Conservation (phyloP, 768 basidiomycete genomes). For the Leucosporidium creatinivorum region DNA sequence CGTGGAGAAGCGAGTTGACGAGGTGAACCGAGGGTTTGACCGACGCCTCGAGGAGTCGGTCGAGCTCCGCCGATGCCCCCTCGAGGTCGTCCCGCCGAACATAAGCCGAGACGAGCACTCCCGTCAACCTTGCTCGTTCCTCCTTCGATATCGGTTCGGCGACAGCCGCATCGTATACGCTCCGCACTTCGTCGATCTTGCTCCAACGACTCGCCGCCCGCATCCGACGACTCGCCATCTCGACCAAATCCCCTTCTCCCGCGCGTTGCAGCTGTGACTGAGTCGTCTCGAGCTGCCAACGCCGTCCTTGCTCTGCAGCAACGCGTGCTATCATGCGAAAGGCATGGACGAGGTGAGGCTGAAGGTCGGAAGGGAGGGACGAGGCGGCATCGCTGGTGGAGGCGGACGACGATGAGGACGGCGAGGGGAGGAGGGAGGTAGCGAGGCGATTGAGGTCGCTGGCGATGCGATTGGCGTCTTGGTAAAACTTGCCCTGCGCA, state of each 20-base stretch:
- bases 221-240: background rate
- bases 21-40: constrained; percentile 15
- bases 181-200: background rate
- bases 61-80: constrained; percentile 16
- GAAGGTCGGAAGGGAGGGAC: background rate
- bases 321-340: constrained; percentile 9
- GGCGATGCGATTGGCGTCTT: constrained; percentile 10
- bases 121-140: constrained; percentile 15
- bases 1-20: constrained; percentile 33
- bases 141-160: background rate
- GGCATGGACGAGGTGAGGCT: background rate
- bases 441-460: constrained; percentile 4
- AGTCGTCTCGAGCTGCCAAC: too few species aligned
- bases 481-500: background rate
- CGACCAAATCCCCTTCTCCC: too few species aligned
- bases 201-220: background rate
- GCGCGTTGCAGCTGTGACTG: too few species aligned
- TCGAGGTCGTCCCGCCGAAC: constrained; percentile 32
- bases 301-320: constrained; percentile 11
- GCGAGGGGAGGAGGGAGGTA: too few species aligned
- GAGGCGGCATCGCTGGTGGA: too few species aligned
- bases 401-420: too few species aligned
- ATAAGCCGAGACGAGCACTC: constrained; percentile 31
- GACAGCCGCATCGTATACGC: background rate
- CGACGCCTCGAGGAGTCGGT: constrained; percentile 11